Evolutionary conservation across 169 alveolate genomes (phyloP).

Genomic region (Plasmodium yoelii): DNA sequence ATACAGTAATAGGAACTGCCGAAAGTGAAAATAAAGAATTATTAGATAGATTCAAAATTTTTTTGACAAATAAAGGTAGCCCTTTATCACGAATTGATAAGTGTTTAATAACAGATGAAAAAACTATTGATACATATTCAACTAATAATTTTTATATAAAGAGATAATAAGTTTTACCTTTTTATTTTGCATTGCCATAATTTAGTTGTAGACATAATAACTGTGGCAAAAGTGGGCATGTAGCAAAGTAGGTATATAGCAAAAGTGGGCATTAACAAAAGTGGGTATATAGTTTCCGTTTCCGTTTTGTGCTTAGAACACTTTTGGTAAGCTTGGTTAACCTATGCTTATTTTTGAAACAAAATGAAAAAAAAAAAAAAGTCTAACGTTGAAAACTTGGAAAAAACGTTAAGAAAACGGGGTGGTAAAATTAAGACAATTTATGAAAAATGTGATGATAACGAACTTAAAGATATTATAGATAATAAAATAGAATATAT

Average conservation of each 20-base stretch:
- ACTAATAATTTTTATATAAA: constrained; percentile 36
- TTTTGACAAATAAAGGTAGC: constrained; percentile 80
- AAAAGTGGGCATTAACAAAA: too few species aligned
- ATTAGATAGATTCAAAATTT: constrained; percentile 77
- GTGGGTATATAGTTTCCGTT: too few species aligned
- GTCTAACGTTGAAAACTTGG: constrained; percentile 7
- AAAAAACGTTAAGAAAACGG: constrained; percentile 42
- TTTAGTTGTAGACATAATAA: not conserved
- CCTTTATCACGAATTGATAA: constrained; percentile 82
- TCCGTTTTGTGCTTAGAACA: too few species aligned
- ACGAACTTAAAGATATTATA: constrained; percentile 25
- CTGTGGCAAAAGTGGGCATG: too few species aligned
- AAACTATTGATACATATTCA: constrained; percentile 29
- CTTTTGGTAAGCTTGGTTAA: too few species aligned
- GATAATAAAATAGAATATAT: constrained; percentile 49
- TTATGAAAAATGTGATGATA: constrained; percentile 44
- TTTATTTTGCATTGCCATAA: not conserved
- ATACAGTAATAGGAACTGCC: constrained; percentile 83
- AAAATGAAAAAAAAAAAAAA: constrained; percentile 24
- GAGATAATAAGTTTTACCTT: not conserved
- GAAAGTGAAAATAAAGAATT: constrained; percentile 75
- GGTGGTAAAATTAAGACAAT: constrained; percentile 65
- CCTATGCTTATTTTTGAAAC: not conserved
- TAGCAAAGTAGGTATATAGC: too few species aligned
- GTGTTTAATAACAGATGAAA: constrained; percentile 78